Percentiles rank a stretch among this genome's conserved stretches.
These are phyloP conservation scores for Pythium insidiosum DNA, from an alignment of 352 stramenopile species.

Conservation along the genomic window DNA sequence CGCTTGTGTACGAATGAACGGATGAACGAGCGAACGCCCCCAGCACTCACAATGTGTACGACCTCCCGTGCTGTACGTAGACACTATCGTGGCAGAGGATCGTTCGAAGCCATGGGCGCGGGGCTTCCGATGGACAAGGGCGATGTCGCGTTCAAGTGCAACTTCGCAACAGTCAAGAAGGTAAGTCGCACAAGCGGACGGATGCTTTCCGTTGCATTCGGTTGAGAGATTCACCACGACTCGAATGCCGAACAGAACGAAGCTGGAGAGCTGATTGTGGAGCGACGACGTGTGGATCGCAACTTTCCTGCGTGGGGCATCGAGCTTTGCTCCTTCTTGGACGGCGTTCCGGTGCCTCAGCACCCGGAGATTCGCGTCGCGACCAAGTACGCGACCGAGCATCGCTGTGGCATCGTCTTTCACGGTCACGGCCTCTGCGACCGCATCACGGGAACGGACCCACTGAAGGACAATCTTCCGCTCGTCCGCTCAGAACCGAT, in stretches of 20 bases:
- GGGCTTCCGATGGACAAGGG: conserved; percentile 77
- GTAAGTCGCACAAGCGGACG: conserved; percentile 3
- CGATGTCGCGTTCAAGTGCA: conserved; percentile 87
- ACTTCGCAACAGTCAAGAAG: conserved; percentile 74
- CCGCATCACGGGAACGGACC: conserved; percentile 81
- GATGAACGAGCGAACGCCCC: neutral
- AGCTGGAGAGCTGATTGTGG: conserved; percentile 52
- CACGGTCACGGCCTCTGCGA: conserved; percentile 72
- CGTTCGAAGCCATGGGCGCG: conserved; percentile 85
- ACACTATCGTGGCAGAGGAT: conserved; percentile 78
- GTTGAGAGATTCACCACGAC: too few relatives aligned
- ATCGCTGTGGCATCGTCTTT: conserved; percentile 84
- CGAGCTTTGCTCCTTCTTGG: conserved; percentile 71
- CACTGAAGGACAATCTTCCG: conserved; percentile 81
- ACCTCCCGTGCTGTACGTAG: conserved; percentile 12
- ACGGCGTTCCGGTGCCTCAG: conserved; percentile 43
- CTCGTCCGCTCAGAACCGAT: conserved; percentile 48
- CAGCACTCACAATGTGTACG: neutral
- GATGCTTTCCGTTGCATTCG: too few relatives aligned
- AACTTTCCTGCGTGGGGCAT: conserved; percentile 80
- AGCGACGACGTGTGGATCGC: conserved; percentile 69
- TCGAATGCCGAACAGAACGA: conserved; percentile 45
- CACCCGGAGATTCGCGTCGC: conserved; percentile 62
- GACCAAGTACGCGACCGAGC: conserved; percentile 84
- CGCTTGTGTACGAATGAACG: conserved; percentile 36